Evolutionary conservation across 441 rosid species (phyloP), one percentile per base, ranked within the genome.

Genomic region (Capsella rubella): DNA sequence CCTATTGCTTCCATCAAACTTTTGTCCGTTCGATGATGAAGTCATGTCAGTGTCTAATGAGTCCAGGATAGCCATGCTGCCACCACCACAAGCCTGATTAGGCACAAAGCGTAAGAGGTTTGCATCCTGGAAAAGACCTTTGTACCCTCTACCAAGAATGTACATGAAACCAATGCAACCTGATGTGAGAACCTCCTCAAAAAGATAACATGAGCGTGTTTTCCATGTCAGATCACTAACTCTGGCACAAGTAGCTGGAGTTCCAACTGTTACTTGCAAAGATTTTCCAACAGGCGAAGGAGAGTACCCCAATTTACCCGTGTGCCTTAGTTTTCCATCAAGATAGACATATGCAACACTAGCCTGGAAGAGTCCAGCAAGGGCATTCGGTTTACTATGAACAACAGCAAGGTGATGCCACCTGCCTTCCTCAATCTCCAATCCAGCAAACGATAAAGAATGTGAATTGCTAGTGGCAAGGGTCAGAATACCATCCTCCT

Each of bases 391-490:
- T 82, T 97, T 97, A 85, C 95, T 97, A 81, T 97, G 99, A 73
- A 97, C 93, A 84, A 97, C 94, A 62, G 99, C 99, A 82, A 97
- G 98, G 89, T 97, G 99, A 86, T 97, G 97, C 99, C 99, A 97
- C 82, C 92, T 87, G 63, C 96, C 98, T 82, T 95, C 97, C 71
- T 95, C 97, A 80, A 95, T 82, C 57, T 95, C 99, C 78, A 91
- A 76, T 69, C 99, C 97, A 84, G 99, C 88, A 83, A 97, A 95
- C 62, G 99, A 90, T 76, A 97, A 81, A 51, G 89, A 87, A 80
- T 83, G 75, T 80, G 98, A 92, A 84, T 84, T 92, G 87, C 99
- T 97, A 40, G 99, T 97, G 65, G 99, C 93, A 83, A 97, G 97
- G 74, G 97, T 95, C 78, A 97, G 83, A 74, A 84, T 71, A 71